Percentiles rank a stretch among this genome's conserved stretches.
These are phyloP conservation scores for Medicago arabica DNA, from an alignment of 306 rosid species.

Conservation along the genomic window DNA sequence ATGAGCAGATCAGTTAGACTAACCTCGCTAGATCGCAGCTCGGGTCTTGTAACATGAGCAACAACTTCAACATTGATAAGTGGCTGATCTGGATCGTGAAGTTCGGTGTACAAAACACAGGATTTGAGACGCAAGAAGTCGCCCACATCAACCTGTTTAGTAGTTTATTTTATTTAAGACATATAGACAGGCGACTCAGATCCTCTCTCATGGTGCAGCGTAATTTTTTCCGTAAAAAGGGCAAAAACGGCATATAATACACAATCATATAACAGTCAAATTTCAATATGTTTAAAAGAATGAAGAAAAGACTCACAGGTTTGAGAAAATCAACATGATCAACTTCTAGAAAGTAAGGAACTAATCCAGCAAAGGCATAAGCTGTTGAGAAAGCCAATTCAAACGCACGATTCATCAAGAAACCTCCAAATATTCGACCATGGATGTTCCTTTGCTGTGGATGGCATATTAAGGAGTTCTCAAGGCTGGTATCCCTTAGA, in stretches of 20 bases:
- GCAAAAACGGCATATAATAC: neutral
- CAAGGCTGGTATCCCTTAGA: conserved; percentile 77
- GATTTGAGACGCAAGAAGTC: conserved; percentile 92
- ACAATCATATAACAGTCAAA: conserved; percentile 3
- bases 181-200: neutral
- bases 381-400: conserved; percentile 96
- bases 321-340: conserved; percentile 93
- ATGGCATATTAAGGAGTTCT: conserved; percentile 86
- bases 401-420: conserved; percentile 93
- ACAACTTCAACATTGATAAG: conserved; percentile 91
- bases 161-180: neutral
- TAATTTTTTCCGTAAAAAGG: too few species aligned
- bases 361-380: conserved; percentile 88
- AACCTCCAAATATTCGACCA: conserved; percentile 97
- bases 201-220: too few species aligned
- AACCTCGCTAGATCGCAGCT: conserved; percentile 89
- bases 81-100: conserved; percentile 79
- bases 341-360: conserved; percentile 92
- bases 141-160: conserved; percentile 90
- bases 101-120: conserved; percentile 80
- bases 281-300: conserved; percentile 1
- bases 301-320: conserved; percentile 68
- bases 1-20: conserved; percentile 37
- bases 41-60: conserved; percentile 95
- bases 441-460: conserved; percentile 98